Evolutionary conservation across 768 basidiomycete species (phyloP).

Genomic region (Brasilioporus rufonigricans): DNA sequence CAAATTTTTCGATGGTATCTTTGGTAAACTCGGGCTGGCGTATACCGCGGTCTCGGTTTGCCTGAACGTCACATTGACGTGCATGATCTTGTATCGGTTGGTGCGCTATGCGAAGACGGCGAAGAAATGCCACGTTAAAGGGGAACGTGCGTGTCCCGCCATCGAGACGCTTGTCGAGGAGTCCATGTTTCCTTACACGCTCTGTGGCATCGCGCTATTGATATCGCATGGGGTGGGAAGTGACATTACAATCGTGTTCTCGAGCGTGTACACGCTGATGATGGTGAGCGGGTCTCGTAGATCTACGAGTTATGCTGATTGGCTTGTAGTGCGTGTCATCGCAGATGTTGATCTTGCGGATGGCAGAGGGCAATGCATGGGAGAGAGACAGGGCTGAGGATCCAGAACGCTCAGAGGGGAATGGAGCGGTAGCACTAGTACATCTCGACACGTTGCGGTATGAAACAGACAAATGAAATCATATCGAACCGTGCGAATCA

Average conservation of each 20-base stretch:
- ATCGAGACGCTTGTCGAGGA: conserved; percentile 8
- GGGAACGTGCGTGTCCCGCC: neutral
- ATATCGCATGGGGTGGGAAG: conserved; percentile 3
- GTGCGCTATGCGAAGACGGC: neutral
- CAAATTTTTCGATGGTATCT: neutral
- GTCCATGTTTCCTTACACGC: conserved; percentile 12
- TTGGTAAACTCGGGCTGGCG: neutral
- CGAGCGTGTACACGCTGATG: conserved; percentile 4
- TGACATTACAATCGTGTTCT: neutral
- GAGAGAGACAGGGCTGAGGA: neutral
- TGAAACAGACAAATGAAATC: neutral
- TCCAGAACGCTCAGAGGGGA: neutral
- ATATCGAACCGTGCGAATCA: conserved; percentile 17
- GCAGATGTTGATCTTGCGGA: conserved; percentile 14
- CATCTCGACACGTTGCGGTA: neutral
- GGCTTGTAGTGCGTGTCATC: conserved; percentile 12
- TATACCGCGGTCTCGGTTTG: conserved; percentile 1
- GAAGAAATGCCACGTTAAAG: neutral
- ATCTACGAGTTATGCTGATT: neutral
- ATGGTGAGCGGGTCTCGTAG: conserved; percentile 1
- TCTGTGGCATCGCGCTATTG: conserved; percentile 12
- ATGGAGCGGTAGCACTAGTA: neutral
- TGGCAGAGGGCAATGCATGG: conserved; percentile 12
- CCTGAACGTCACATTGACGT: conserved; percentile 7
- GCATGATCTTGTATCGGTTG: conserved; percentile 11